phyloP scores from a whole-genome alignment of 768 basidiomycete species.

The Rubroboletus pulcherrimus region DNA sequence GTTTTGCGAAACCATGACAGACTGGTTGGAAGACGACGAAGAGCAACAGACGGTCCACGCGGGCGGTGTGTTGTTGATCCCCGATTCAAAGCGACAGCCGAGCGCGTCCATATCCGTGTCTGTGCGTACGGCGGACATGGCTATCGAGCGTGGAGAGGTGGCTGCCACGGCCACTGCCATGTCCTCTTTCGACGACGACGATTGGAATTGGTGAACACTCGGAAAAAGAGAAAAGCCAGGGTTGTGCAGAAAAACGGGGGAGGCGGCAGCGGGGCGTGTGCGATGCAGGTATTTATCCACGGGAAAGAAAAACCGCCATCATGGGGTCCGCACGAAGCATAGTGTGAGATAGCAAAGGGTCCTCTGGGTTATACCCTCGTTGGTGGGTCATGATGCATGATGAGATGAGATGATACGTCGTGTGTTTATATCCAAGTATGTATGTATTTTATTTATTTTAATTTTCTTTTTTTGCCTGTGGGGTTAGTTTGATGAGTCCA shows the following conservation, averaged over 20 bases:
- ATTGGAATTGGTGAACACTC: conserved; percentile 56
- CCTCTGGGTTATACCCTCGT: not conserved
- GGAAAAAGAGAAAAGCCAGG: not conserved
- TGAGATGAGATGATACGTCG: not conserved
- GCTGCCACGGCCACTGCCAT: not conserved
- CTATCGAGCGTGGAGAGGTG: too few species aligned
- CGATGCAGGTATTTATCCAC: too few species aligned
- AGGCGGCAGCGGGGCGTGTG: too few species aligned
- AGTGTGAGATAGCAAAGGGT: not conserved
- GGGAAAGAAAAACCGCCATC: too few species aligned
- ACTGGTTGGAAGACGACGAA: conserved; percentile 41
- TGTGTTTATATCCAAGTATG: not conserved
- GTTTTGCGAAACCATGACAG: conserved; percentile 10
- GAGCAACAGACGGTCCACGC: conserved; percentile 23
- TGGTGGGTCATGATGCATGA: not conserved
- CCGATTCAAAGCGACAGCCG: conserved; percentile 26
- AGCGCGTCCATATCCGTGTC: too few species aligned
- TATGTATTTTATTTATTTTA: not conserved
- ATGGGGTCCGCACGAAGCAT: not conserved
- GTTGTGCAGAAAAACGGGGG: not conserved
- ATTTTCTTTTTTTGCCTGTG: not conserved
- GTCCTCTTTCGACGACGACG: conserved; percentile 39
- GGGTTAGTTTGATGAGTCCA: too few species aligned
- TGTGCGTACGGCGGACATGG: not conserved
- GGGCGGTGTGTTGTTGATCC: conserved; percentile 23